Evolutionary conservation across 2,329 filamentous ascomycete genomes (phyloP).

Genomic region (Hypomyces rosellus): DNA sequence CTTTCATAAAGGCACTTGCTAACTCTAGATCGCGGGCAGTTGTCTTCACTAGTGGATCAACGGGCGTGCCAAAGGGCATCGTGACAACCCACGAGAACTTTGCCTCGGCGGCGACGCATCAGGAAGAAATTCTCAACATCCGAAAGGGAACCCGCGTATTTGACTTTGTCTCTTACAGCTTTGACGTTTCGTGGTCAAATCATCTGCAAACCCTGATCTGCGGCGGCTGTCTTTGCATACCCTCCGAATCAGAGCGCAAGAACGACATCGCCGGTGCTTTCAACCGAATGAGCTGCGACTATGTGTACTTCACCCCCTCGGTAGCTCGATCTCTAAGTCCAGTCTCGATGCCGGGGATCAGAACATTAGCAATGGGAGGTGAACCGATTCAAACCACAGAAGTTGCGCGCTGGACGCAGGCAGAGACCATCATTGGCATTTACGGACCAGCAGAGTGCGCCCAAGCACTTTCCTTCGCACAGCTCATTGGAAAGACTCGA

Average conservation of each 20-base stretch:
- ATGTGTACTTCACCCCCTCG: no score
- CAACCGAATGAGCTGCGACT: not conserved
- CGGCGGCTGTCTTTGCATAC: no score
- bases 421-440: conserved; percentile 5
- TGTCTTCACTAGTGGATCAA: conserved; percentile 49
- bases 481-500: conserved; percentile 1
- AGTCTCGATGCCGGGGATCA: not conserved
- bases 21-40: conserved; percentile 19
- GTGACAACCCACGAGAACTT: conserved; percentile 23
- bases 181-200: no score
- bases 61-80: conserved; percentile 46
- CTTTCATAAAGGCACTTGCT: not conserved
- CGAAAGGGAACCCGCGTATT: conserved; percentile 8
- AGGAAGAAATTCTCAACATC: conserved; percentile 5
- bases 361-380: conserved; percentile 3
- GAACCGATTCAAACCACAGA: no score
- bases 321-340: no score
- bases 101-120: conserved; percentile 5
- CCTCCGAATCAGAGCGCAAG: no score
- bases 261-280: no score
- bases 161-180: conserved; percentile 5
- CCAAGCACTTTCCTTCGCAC: conserved; percentile 4
- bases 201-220: no score
- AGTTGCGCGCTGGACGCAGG: not conserved
- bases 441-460: conserved; percentile 7